Evolutionary conservation across 148 eudicot genomes (phyloP), one percentile per base, ranked within the genome.

Genomic region (Rhododendron williamsianum): DNA sequence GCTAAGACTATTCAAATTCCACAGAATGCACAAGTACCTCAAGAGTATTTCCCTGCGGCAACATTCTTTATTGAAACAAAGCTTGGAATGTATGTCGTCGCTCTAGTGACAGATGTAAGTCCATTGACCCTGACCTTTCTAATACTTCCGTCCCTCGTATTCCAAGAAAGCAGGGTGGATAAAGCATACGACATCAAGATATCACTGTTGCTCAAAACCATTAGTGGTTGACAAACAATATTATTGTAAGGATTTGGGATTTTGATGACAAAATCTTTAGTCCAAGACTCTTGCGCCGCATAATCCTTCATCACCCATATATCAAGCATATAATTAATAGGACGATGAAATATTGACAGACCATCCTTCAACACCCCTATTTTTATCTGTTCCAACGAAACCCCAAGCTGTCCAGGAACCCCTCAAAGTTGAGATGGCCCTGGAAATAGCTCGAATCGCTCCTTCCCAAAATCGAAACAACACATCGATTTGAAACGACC

Each of bases 251-350:
- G 43, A 41, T 41, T 0, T 76, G 92, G 91, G 86, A 88, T 88
- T 3, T 86, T 82, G 1, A 91, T 83, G 0, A 91, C 89, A 3
- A 91, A 79, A 73, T 84, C 81, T 73, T 84, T 46, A 0, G 85
- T 86, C 92, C 92, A 91, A 3, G 90, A 88, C 30, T 86, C 90
- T 1, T 87, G 7, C 23, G 83, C 87, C 1, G 87, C 91, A 46
- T 91, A 89, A 91, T 89, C 41, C 51, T 48, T 48, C 51, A 48
- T 48, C 51, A 89, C 90, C 92, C 91, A 91, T 2, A 91, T 87
- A 43, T 77, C 81, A 41, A 77, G 33, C n/a, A n/a, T n/a, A n/a
- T n/a, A n/a, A n/a, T n/a, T n/a, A n/a, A n/a, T n/a, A n/a, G n/a
- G n/a, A n/a, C n/a, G n/a, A n/a, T n/a, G n/a, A n/a, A n/a, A n/a